Base-by-base conservation (phyloP, 768 basidiomycete species). In the Leccinum truebloodii region DNA sequence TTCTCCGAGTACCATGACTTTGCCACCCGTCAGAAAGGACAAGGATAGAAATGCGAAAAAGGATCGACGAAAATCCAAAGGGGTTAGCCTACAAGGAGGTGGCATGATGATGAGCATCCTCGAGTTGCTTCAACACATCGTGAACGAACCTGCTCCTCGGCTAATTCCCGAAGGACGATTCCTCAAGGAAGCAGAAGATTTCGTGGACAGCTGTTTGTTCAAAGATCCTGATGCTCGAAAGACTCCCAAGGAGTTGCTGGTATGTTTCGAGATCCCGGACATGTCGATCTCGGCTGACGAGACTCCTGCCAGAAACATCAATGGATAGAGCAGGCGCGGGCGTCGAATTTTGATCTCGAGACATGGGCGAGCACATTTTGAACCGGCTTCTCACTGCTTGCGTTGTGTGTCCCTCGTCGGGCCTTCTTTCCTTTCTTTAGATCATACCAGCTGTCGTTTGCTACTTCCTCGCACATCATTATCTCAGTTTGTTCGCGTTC, bases 91-190 rank as follows among this genome's bases (percentile, higher is more conserved):
- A 65, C 94, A 95, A 72, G 96, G 96, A 39, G 92, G 94, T 2
- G 92, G 90, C 32, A 95, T 94, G 90, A 97, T 94, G 65, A 98
- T 99, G 95, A 92, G 90, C 69, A 98, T 99, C 74, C 77, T 99
- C 65, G 97, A 99, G 77, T 75, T 99, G 55, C 78, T 99, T 63
- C 97, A 98, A 72, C 94, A 98, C 72, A 98, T 99, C 67, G 97
- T 99, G 55, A 98, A 98, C 71, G 97, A 98, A 77, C 94, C 96
- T 59, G 96, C 97, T 28, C 97, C 97, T 46, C 81, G 85, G 70
- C 75, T 99, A 65, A 88, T 87, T 12, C 85, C 87, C 1, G 87
- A 90, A 59, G 88, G 88, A 37, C 82, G 81, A 64, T 90, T 84
- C 80, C 89, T 91, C 3, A 73, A 75, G 56, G 84, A 88, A 70